Evolutionary conservation across 108 stramenopile species (phyloP), one percentile per base, ranked within the genome.

Genomic region (Discostella pseudostelligera): DNA sequence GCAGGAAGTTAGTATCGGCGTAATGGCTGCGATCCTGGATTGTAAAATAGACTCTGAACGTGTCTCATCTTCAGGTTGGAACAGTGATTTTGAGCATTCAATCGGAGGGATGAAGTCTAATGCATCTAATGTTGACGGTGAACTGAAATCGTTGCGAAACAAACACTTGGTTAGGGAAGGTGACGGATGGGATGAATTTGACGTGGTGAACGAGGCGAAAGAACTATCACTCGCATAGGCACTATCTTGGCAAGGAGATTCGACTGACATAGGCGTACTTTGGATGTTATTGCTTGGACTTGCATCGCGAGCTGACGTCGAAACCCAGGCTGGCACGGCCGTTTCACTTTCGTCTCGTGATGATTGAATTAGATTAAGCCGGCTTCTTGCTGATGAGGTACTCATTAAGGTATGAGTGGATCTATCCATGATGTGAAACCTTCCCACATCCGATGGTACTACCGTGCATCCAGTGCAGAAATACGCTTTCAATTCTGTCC

Each of bases 391-490:
- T 4, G 88, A 88, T 17, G 81, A 89, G 6, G 93, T 85, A 51
- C 87, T 87, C 50, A 91, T 40, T 14, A 90, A 60, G 8, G 79
- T 56, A 78, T 94, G 93, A 1, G 93, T 91, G 11, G 89, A 89
- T 47, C 93, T 53, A 73, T 94, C 93, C 88, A 94, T 83, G 26
- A 94, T 87, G 51, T 94, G 93, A 61, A 78, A 87, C n/a, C 64
- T 76, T 36, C 93, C 93, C 42, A 91, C 93, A 32, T 84, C 73
- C 14, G 84, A 79, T 19, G 70, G 21, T 2, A 90, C 88, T 14
- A 84, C 73, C 17, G 88, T 86, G 8, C 87, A 89, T 24, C 89
- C 89, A 13, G 93, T 92, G 53, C 87, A 88, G 67, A 88, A 94
- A 61, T 91, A 94, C 9, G 90, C 79, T 51, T 71, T 71, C 13